Percentiles rank a stretch among this genome's conserved stretches.
Evolutionary conservation across 1,284 basidiomycete genomes (phyloP).

Genomic region (Papiliotrema terrestris): DNA sequence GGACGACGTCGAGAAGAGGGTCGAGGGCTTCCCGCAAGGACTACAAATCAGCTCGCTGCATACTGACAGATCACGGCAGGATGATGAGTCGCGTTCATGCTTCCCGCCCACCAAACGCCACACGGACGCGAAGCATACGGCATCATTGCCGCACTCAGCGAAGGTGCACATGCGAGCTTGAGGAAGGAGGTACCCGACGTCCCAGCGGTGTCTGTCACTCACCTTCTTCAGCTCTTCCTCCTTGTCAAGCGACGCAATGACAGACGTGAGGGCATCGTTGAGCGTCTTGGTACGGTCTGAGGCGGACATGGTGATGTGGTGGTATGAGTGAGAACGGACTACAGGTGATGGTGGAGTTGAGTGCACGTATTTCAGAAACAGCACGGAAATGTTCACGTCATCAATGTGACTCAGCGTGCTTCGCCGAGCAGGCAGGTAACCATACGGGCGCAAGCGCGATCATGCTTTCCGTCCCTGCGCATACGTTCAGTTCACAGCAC

Average conservation of each 20-base stretch:
- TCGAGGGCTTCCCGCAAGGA: conserved; percentile 44
- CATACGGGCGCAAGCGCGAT: background rate
- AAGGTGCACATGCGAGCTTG: too few species aligned
- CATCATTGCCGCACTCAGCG: too few species aligned
- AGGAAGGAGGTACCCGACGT: too few species aligned
- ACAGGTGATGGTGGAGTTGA: background rate
- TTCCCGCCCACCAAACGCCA: background rate
- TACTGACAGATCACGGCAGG: background rate
- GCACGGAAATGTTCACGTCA: background rate
- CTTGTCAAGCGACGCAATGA: conserved; percentile 42
- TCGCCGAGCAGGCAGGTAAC: too few species aligned
- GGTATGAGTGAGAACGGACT: background rate
- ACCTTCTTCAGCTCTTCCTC: conserved; percentile 47
- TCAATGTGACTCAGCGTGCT: too few species aligned
- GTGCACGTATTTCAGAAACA: background rate
- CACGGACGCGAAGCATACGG: too few species aligned
- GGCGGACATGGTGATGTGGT: background rate
- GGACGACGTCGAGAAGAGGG: conserved; percentile 41
- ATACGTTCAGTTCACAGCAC: too few species aligned
- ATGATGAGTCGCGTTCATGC: background rate
- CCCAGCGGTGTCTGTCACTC: conserved; percentile 6
- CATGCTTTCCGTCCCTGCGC: too few species aligned
- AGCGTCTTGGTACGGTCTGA: conserved; percentile 1
- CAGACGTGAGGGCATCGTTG: conserved; percentile 16
- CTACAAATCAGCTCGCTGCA: conserved; percentile 12